phyloP scores from a whole-genome alignment of 2,329 filamentous ascomycete species.

The Aspergillus ruber region DNA sequence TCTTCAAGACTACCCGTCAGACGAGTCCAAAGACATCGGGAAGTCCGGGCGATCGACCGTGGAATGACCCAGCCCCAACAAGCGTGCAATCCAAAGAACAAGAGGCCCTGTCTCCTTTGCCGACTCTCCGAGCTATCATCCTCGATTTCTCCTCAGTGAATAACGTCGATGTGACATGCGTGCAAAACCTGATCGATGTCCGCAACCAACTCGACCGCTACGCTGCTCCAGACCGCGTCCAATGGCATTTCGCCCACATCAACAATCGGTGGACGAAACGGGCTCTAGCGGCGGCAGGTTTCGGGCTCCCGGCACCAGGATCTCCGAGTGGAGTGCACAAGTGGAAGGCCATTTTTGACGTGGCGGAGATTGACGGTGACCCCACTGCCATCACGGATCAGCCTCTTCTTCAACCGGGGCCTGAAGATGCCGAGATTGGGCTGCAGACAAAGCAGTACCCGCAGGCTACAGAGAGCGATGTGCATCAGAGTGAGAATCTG shows the following conservation, averaged over 20 bases:
- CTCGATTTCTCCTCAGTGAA: constrained; percentile 92
- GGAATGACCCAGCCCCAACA: constrained; percentile 84
- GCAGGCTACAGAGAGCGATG: constrained; percentile 24
- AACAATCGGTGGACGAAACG: constrained; percentile 93
- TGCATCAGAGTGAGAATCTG: constrained; percentile 19
- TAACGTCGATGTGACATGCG: constrained; percentile 85
- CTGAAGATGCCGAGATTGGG: constrained; percentile 49
- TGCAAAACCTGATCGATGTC: constrained; percentile 88
- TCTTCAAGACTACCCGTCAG: constrained; percentile 66
- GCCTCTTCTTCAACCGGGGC: too few species aligned
- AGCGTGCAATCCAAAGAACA: constrained; percentile 47
- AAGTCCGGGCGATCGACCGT: constrained; percentile 71
- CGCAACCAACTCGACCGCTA: constrained; percentile 90
- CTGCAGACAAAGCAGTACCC: constrained; percentile 25
- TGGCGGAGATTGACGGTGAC: constrained; percentile 73
- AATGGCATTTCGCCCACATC: constrained; percentile 92
- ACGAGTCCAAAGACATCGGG: constrained; percentile 64
- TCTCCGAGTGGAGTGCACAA: constrained; percentile 53
- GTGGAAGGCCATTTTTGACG: constrained; percentile 94
- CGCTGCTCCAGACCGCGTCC: constrained; percentile 69
- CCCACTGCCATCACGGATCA: constrained; percentile 59
- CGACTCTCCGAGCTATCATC: constrained; percentile 72
- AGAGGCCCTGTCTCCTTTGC: constrained; percentile 48
- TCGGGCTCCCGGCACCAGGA: constrained; percentile 66
- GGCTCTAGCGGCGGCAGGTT: constrained; percentile 77